Percentiles rank a stretch among this genome's conserved stretches.
phyloP scores from a whole-genome alignment of 1,284 basidiomycete genomes.

The Apiotrichum gamsii region DNA sequence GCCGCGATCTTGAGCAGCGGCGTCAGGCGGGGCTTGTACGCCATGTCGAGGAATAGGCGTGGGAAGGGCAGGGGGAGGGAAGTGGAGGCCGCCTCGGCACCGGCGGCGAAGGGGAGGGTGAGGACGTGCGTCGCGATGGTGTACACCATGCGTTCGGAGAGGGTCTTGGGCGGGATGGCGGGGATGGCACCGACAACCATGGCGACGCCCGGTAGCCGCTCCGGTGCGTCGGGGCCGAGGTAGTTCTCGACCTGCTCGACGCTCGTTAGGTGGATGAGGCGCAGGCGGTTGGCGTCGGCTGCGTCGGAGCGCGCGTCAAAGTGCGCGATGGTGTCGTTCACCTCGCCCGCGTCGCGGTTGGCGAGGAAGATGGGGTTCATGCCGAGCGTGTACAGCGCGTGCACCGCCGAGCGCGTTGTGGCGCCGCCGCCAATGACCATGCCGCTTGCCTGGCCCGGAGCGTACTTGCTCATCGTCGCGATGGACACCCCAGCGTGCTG shows the following conservation, averaged over 20 bases:
- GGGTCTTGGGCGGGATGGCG: constrained; percentile 8
- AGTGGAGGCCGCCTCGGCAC: not conserved
- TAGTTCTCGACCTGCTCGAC: too few species aligned
- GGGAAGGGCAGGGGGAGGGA: not conserved
- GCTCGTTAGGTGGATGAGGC: too few species aligned
- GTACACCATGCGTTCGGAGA: constrained; percentile 13
- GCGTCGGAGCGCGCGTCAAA: too few species aligned
- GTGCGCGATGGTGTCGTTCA: constrained; percentile 1
- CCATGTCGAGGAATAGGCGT: constrained; percentile 43
- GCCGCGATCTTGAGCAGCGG: constrained; percentile 29
- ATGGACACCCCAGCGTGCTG: too few species aligned
- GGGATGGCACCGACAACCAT: constrained; percentile 20
- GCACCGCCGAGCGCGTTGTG: constrained; percentile 79
- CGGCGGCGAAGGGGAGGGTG: not conserved
- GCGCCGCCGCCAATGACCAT: constrained; percentile 50
- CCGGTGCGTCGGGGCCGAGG: too few species aligned
- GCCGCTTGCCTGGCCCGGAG: not conserved
- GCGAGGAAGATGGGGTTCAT: constrained; percentile 65
- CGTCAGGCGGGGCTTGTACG: constrained; percentile 44
- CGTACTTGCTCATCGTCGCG: constrained; percentile 50
- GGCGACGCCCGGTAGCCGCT: constrained; percentile 1
- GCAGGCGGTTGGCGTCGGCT: too few species aligned
- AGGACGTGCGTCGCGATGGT: constrained; percentile 10
- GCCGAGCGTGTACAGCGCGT: constrained; percentile 64
- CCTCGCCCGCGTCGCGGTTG: constrained; percentile 53